These are phyloP conservation scores for Hypoxylon sp. DNA, from an alignment of 2,329 filamentous ascomycete genomes.

Conservation along the genomic window DNA sequence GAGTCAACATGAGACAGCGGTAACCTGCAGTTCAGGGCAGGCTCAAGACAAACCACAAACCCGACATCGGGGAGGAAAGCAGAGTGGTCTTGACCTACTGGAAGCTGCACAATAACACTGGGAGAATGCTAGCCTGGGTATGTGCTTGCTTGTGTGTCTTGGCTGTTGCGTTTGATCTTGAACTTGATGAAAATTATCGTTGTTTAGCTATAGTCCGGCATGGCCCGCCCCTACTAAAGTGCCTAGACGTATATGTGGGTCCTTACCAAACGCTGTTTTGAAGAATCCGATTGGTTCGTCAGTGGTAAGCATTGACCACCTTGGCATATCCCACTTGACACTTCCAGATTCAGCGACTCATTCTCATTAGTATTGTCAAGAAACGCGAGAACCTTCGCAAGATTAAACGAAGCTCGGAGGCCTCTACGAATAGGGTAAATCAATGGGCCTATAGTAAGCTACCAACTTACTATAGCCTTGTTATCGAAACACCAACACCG, in stretches of 20 bases:
- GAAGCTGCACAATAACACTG: background rate
- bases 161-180: background rate
- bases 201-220: background rate
- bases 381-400: background rate
- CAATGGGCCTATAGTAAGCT: background rate
- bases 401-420: background rate
- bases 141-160: background rate
- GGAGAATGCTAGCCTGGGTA: background rate
- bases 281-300: constrained; percentile 29
- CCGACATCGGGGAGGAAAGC: background rate
- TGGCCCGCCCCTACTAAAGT: background rate
- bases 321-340: constrained; percentile 3
- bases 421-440: background rate
- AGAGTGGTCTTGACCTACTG: background rate
- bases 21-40: constrained; percentile 7
- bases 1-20: constrained; percentile 30
- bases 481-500: background rate
- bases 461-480: background rate
- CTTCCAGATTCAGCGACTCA: background rate
- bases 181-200: constrained; percentile 6
- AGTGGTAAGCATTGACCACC: constrained; percentile 19
- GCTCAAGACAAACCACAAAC: background rate
- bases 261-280: background rate
- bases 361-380: constrained; percentile 2
- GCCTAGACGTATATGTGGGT: background rate